Evolutionary conservation across 352 stramenopile genomes (phyloP), one percentile per base, ranked within the genome.

Genomic region (Pythium utonaiense): DNA sequence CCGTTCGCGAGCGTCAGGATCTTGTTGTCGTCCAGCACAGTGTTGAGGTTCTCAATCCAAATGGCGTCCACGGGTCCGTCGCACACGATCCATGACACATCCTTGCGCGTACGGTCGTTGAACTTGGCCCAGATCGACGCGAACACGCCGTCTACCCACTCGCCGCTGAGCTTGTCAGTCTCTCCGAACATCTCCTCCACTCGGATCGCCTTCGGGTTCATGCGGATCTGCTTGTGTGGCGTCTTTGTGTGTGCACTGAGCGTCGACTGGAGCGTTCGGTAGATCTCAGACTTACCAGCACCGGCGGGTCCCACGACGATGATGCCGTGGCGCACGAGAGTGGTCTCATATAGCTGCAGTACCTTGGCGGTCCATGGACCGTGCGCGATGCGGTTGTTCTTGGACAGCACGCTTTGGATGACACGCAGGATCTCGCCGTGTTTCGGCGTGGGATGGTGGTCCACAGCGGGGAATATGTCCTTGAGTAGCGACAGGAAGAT

Each of bases 11-110:
- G 70, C 16, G 93, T 98, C 22, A 99, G 74, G 41, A 98, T 98
- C 67, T 97, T 98, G 75, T 98, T 99, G 69, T 99, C 96, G 70
- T 98, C 95, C 4, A 99, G 77, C 47, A 98, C 96, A 0, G 95
- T 99, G 72, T 99, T 98, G 1, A 99, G 75, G 80, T 98, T 91
- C 75, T 99, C 96, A 52, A 98, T 99, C 96, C 96, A 99, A 79
- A 98, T 98, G 1, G 95, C 94, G 78, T 99, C 96, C 10, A 99
- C 95, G 8, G 96, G 96, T 2, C 96, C 96, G 66, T 99, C 96
- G 53, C 87, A 96, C 36, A 98, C 97, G 75, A 98, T 98, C 96
- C 96, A 98, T 57, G 95, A 98, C 74, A 98, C 98, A 75, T 98
- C 98, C 33, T 96, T 86, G 72, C 98, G 98, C 62, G 80, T 87